Evolutionary conservation across 495 filamentous ascomycete genomes (phyloP).

Genomic region (Penicillium lagena): DNA sequence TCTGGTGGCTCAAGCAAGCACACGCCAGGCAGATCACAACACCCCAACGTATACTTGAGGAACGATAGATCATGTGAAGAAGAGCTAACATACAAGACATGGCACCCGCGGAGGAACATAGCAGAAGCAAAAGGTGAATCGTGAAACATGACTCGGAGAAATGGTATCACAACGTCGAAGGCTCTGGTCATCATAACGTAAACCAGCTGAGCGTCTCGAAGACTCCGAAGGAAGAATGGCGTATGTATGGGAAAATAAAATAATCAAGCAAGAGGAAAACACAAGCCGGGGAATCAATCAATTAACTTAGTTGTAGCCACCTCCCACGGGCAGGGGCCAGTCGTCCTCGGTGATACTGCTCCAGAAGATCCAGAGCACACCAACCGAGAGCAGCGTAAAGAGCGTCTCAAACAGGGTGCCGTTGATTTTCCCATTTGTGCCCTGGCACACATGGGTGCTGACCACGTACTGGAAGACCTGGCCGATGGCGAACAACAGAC

Average conservation of each 20-base stretch:
- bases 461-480: slow-evolving; percentile 95
- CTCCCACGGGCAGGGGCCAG: slow-evolving; percentile 69
- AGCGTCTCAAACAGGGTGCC: slow-evolving; percentile 89
- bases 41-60: background rate
- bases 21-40: slow-evolving; percentile 5
- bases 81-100: slow-evolving; percentile 6
- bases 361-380: slow-evolving; percentile 91
- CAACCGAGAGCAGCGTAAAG: slow-evolving; percentile 79
- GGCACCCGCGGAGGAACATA: slow-evolving; percentile 5
- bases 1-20: slow-evolving; percentile 1
- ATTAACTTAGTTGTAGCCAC: slow-evolving; percentile 38
- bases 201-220: slow-evolving; percentile 6
- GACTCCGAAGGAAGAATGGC: slow-evolving; percentile 1
- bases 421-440: slow-evolving; percentile 78
- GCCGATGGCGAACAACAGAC: slow-evolving; percentile 77
- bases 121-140: slow-evolving; percentile 13
- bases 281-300: background rate
- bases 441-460: slow-evolving; percentile 82
- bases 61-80: slow-evolving; percentile 1
- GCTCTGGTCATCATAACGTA: slow-evolving; percentile 12
- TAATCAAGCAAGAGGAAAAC: slow-evolving; percentile 4
- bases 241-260: slow-evolving; percentile 15
- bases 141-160: slow-evolving; percentile 23
- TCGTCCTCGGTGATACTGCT: slow-evolving; percentile 98
- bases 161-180: slow-evolving; percentile 24